Evolutionary conservation across 1,284 basidiomycete genomes (phyloP).

Genomic region (Tilletia walkeri): DNA sequence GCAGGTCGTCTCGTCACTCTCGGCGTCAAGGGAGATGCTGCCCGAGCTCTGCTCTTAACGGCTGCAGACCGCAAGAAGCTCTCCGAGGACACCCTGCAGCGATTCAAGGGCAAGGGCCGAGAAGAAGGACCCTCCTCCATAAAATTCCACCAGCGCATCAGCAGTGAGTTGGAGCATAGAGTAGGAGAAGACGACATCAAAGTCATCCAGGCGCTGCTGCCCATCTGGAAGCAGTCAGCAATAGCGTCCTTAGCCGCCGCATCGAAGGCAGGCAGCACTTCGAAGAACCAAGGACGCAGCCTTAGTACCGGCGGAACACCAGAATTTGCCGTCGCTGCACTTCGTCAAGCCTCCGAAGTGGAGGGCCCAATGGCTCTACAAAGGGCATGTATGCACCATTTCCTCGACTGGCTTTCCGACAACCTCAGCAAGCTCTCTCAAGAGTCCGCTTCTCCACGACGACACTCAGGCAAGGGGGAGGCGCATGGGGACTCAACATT

Average conservation of each 20-base stretch:
- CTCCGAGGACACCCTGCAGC: background rate
- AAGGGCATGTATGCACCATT: background rate
- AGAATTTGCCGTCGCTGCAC: background rate
- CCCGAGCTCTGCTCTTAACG: background rate
- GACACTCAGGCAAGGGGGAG: too few relatives aligned
- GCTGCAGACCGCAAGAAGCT: background rate
- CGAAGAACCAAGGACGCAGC: background rate
- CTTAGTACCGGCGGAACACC: background rate
- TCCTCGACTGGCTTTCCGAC: background rate
- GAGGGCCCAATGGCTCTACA: background rate
- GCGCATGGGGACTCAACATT: too few relatives aligned
- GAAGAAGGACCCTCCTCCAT: background rate
- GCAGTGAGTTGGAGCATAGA: too few relatives aligned
- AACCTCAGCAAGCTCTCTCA: too few relatives aligned
- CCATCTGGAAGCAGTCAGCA: background rate
- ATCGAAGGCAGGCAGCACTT: too few relatives aligned
- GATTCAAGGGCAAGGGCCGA: background rate
- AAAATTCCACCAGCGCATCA: too few relatives aligned
- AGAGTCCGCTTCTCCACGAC: too few relatives aligned
- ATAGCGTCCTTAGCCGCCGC: background rate
- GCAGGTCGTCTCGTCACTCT: slow-evolving; percentile 8
- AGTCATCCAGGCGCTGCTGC: background rate
- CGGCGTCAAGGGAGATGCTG: slow-evolving; percentile 10
- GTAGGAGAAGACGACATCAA: background rate
- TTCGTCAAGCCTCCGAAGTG: background rate